A percentile compares a stretch with the other conserved stretches of the same genome.
These are phyloP conservation scores for Herpotrichia juniperi DNA, from an alignment of 2,329 filamentous ascomycete genomes.

Conservation along the genomic window DNA sequence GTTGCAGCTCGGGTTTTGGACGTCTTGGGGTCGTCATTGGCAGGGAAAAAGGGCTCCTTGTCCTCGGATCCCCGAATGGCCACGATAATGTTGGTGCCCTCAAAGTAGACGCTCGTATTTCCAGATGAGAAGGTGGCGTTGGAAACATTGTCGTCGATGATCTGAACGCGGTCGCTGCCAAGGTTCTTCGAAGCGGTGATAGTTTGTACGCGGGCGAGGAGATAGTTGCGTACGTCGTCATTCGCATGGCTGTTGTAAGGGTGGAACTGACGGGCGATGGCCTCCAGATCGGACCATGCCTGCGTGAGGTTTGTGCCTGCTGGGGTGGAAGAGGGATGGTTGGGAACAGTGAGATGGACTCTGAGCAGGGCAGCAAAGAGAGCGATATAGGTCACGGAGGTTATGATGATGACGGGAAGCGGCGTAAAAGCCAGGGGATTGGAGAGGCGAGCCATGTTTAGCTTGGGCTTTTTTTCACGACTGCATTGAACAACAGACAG, in stretches of 20 bases:
- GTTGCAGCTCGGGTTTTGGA: slow-evolving; percentile 45
- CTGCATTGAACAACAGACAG: slow-evolving; percentile 5
- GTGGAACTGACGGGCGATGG: slow-evolving; percentile 77
- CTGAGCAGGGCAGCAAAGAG: slow-evolving; percentile 74
- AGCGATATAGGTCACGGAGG: slow-evolving; percentile 76
- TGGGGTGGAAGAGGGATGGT: slow-evolving; percentile 62
- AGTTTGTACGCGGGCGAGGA: slow-evolving; percentile 71
- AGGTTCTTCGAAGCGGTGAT: slow-evolving; percentile 68
- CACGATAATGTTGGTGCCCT: slow-evolving; percentile 89
- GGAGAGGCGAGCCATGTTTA: slow-evolving; percentile 38
- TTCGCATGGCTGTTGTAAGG: slow-evolving; percentile 89
- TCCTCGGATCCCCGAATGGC: slow-evolving; percentile 85
- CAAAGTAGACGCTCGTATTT: slow-evolving; percentile 75
- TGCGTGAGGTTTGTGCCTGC: slow-evolving; percentile 79
- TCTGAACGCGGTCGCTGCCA: slow-evolving; percentile 55
- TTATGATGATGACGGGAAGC: slow-evolving; percentile 80
- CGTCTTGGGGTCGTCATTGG: slow-evolving; percentile 48
- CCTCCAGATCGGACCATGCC: slow-evolving; percentile 83
- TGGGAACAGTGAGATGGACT: slow-evolving; percentile 77
- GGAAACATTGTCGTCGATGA: slow-evolving; percentile 80
- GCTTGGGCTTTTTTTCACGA: not conserved
- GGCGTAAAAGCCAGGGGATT: slow-evolving; percentile 76
- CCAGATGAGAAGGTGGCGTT: slow-evolving; percentile 74
- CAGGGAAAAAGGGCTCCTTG: slow-evolving; percentile 74
- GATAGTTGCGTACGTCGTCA: slow-evolving; percentile 77